These are phyloP conservation scores for Thermothielavioides terrestris DNA, from an alignment of 495 filamentous ascomycete genomes.

Conservation along the genomic window DNA sequence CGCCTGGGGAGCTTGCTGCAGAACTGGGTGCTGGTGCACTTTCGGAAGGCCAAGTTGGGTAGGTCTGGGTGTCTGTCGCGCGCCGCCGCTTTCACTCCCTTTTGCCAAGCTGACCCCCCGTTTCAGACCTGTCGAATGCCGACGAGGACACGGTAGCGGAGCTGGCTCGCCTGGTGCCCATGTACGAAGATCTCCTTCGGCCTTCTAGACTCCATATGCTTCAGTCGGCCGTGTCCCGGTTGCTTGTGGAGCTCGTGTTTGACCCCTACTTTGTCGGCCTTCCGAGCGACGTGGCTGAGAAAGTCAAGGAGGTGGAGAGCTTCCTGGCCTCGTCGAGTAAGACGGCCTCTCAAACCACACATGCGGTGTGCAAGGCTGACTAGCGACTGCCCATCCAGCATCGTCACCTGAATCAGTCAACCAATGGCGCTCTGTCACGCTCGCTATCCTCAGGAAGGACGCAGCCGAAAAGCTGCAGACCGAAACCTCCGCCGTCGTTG, in stretches of 20 bases:
- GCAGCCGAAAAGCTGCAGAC: constrained; percentile 33
- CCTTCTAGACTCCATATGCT: constrained; percentile 45
- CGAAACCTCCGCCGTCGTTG: constrained; percentile 29
- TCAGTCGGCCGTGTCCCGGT: constrained; percentile 43
- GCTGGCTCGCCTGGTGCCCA: constrained; percentile 39
- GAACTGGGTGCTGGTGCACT: constrained; percentile 50
- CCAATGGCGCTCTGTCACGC: constrained; percentile 47
- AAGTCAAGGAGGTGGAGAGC: constrained; percentile 37
- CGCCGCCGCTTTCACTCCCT: neutral
- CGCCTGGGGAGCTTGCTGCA: constrained; percentile 47
- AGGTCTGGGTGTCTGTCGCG: constrained; percentile 19
- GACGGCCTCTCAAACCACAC: constrained; percentile 1
- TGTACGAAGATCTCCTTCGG: constrained; percentile 38
- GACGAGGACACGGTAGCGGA: constrained; percentile 29
- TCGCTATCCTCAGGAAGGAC: constrained; percentile 42
- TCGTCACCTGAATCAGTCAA: constrained; percentile 42
- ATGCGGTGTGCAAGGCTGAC: neutral
- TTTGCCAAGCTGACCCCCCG: too few relatives aligned
- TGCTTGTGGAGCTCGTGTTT: constrained; percentile 45
- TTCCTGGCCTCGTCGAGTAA: constrained; percentile 39
- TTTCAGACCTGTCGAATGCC: constrained; percentile 35
- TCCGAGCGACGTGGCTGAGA: constrained; percentile 31
- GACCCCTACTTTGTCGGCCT: constrained; percentile 46
- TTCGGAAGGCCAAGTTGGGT: constrained; percentile 45
- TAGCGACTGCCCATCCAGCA: constrained; percentile 10